Conservation (phyloP, 1,284 basidiomycete genomes). For the Tremellales sp. region DNA sequence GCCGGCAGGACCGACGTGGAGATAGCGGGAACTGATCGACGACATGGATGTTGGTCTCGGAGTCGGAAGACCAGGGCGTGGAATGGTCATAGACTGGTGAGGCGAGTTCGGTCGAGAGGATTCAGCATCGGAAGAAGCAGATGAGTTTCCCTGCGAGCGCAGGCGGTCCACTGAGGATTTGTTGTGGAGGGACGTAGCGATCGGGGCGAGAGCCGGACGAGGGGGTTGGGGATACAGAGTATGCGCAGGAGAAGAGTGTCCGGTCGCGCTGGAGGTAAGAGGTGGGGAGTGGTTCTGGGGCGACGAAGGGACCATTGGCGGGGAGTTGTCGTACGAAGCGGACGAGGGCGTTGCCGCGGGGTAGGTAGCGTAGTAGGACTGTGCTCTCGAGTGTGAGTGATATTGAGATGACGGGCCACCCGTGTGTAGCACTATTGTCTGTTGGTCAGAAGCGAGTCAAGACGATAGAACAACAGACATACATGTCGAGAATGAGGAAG, state of each 20-base stretch:
- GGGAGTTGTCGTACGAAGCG: constrained; percentile 23
- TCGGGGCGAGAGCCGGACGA: constrained; percentile 23
- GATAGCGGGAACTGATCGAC: constrained; percentile 17
- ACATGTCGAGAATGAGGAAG: constrained; percentile 36
- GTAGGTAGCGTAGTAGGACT: constrained; percentile 34
- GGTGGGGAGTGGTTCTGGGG: constrained; percentile 23
- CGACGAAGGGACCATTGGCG: constrained; percentile 17
- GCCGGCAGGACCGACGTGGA: constrained; percentile 25
- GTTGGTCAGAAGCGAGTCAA: background rate
- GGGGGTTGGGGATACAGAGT: too few relatives aligned
- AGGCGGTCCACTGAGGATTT: constrained; percentile 27
- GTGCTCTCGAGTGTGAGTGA: constrained; percentile 21
- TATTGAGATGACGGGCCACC: constrained; percentile 15
- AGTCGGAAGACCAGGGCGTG: constrained; percentile 9
- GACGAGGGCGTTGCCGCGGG: constrained; percentile 33
- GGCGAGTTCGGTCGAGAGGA: constrained; percentile 24
- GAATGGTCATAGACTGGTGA: constrained; percentile 22
- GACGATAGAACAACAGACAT: constrained; percentile 9
- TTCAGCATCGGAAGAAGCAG: constrained; percentile 8
- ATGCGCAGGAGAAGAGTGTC: constrained; percentile 17
- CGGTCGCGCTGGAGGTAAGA: constrained; percentile 17
- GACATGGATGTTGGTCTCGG: constrained; percentile 27
- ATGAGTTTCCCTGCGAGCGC: constrained; percentile 13
- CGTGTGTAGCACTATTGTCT: constrained; percentile 17
- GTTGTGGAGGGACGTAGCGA: constrained; percentile 18